Percentiles rank a stretch among this genome's conserved stretches.
These are phyloP conservation scores for Musa beccarii DNA, from an alignment of 176 grass and related monocot species.

Conservation along the genomic window DNA sequence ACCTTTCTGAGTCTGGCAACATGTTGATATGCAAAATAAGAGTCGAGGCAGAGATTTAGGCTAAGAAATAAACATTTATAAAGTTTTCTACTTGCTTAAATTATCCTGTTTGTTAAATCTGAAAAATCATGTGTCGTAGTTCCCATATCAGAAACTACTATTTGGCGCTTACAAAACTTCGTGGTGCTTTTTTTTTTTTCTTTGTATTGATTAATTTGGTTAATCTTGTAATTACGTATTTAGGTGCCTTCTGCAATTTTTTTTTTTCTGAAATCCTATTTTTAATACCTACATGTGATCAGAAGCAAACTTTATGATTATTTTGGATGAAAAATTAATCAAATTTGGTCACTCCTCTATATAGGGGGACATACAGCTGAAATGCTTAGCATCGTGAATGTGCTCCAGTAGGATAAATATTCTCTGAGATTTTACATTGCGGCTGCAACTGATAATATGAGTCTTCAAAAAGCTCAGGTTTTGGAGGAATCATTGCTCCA, in stretches of 20 bases:
- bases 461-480: constrained; percentile 70
- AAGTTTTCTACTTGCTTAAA: too few relatives aligned
- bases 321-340: neutral
- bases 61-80: too few relatives aligned
- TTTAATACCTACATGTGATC: neutral
- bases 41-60: too few relatives aligned
- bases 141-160: too few relatives aligned
- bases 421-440: constrained; percentile 69
- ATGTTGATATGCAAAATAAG: too few relatives aligned
- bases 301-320: neutral
- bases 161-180: too few relatives aligned
- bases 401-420: constrained; percentile 72
- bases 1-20: too few relatives aligned
- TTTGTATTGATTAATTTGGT: too few relatives aligned
- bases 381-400: constrained; percentile 74
- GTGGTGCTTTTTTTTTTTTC: too few relatives aligned
- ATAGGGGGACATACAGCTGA: constrained; percentile 86
- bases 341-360: neutral
- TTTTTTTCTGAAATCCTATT: neutral
- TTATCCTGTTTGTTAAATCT: too few relatives aligned
- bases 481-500: constrained; percentile 63
- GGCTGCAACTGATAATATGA: constrained; percentile 88
- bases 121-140: too few relatives aligned
- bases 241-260: neutral
- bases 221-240: too few relatives aligned